Base-by-base conservation (phyloP, 371 early-diverging fungal genomes). In the Blakeslea trispora region DNA sequence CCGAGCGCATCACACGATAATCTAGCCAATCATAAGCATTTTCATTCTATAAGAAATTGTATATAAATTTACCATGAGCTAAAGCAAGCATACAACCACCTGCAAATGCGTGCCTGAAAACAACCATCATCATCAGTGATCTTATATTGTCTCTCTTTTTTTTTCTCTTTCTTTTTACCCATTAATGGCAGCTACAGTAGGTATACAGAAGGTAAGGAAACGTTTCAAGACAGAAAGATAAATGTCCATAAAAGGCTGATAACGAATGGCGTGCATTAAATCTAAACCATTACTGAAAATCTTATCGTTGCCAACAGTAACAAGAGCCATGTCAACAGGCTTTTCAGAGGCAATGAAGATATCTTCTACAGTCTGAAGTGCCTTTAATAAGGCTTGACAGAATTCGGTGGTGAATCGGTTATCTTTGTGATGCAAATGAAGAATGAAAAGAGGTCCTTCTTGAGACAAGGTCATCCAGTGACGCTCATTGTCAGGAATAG, bases 171-270 rank as follows among this genome's bases (percentile, higher is more conserved):
- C 9, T 45, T 8, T 1, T 46, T 73, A 81, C 73, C 85, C 91
- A 54, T 91, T 90, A 23, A 90, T 69, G 14, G 91, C 91, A 7
- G 94, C 93, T n/a, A 92, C 83, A 0, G 92, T 91, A 0, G 94
- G 92, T 11, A 92, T 66, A 22, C 83, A 75, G 59, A 90, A 89
- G 0, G 84, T 86, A 42, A 90, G 55, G 32, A 91, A 24, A 5
- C 82, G 69, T 8, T 64, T 67, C 9, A 88, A 72, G 51, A 89
- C 46, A 14, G 28, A 22, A 28, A 81, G 68, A 46, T 77, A 88
- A 1, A 68, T 57, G 14, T 76, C 65, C 68, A 82, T 80, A 51
- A 85, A 85, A 8, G 76, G 68, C 5, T 61, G 58, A 19, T 74
- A 65, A 5, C 59, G 14, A 8, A 83, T 15, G 11, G 79, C 81